Conservation (phyloP, 495 filamentous ascomycete genomes). For the Aspergillus bertholletiae region DNA sequence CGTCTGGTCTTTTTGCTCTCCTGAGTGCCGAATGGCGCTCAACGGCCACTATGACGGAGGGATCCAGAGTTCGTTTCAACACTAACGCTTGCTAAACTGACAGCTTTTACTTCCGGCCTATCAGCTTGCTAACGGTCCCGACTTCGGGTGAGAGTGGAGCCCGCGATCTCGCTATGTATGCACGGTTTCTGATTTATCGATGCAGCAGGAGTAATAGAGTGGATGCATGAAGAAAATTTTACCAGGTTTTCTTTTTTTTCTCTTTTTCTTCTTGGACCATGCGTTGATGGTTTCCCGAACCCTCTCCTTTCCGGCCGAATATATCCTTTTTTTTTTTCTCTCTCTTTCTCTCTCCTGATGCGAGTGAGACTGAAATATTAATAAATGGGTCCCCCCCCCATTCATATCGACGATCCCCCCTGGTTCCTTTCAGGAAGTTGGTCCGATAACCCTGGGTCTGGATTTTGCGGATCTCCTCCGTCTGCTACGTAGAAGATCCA, state of each 20-base stretch:
- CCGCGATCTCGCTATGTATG: background rate
- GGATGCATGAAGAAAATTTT: conserved; percentile 4
- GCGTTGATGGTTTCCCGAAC: background rate
- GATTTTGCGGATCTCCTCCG: background rate
- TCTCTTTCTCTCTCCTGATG: background rate
- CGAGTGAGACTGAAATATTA: background rate
- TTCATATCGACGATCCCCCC: background rate
- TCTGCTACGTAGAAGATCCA: too few relatives aligned
- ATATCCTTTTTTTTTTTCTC: conserved; percentile 5
- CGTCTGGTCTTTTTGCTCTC: conserved; percentile 5
- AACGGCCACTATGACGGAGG: conserved; percentile 6
- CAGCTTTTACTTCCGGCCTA: conserved; percentile 4
- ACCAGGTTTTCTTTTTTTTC: background rate
- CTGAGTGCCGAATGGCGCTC: conserved; percentile 1
- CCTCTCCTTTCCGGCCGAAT: conserved; percentile 10
- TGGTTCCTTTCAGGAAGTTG: background rate
- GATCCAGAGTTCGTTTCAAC: conserved; percentile 1
- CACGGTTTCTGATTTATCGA: background rate
- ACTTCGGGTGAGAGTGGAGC: background rate
- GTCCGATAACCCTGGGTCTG: background rate
- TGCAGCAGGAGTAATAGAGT: conserved; percentile 7
- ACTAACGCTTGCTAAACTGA: background rate
- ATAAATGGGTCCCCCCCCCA: background rate
- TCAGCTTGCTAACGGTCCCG: background rate
- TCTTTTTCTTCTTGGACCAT: background rate